A percentile compares a stretch with the other conserved stretches of the same genome.
Conservation (phyloP, 106 monocot species). For the Acanthochlamys bracteata region DNA sequence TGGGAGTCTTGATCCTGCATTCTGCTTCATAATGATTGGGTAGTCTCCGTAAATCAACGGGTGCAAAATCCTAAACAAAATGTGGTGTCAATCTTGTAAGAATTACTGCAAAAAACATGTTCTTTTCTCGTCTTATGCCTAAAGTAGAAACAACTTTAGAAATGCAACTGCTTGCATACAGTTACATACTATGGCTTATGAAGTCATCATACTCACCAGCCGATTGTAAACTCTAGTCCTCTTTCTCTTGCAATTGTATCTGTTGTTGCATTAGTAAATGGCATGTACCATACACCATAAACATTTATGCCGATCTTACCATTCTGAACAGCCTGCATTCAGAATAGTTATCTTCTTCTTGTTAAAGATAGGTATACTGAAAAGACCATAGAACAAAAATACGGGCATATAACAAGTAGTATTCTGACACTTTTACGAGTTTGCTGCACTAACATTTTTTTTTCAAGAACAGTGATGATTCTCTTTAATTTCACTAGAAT, state of each 20-base stretch:
- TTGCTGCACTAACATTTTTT: not conserved
- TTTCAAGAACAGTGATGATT: not conserved
- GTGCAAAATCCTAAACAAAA: conserved; percentile 16
- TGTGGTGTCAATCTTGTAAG: too few species aligned
- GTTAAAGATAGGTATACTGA: not conserved
- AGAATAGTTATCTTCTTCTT: not conserved
- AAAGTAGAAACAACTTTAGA: too few species aligned
- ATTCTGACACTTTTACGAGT: not conserved
- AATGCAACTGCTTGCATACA: too few species aligned
- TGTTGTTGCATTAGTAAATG: conserved; percentile 27
- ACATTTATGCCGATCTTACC: conserved; percentile 39
- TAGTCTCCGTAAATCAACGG: conserved; percentile 38
- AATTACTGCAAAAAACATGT: too few species aligned
- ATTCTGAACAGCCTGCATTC: conserved; percentile 24
- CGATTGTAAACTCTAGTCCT: conserved; percentile 20
- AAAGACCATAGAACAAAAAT: not conserved
- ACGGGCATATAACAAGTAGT: not conserved
- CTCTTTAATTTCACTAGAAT: not conserved
- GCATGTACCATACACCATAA: conserved; percentile 14
- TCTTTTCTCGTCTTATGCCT: too few species aligned
- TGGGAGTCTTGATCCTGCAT: conserved; percentile 28
- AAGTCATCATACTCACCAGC: conserved; percentile 20
- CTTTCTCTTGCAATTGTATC: conserved; percentile 35
- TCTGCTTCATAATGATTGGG: conserved; percentile 40
- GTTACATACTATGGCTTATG: too few species aligned